These are phyloP conservation scores for Kodamaea derodonti DNA, from an alignment of 1,139 yeast genomes.

Conservation along the genomic window DNA sequence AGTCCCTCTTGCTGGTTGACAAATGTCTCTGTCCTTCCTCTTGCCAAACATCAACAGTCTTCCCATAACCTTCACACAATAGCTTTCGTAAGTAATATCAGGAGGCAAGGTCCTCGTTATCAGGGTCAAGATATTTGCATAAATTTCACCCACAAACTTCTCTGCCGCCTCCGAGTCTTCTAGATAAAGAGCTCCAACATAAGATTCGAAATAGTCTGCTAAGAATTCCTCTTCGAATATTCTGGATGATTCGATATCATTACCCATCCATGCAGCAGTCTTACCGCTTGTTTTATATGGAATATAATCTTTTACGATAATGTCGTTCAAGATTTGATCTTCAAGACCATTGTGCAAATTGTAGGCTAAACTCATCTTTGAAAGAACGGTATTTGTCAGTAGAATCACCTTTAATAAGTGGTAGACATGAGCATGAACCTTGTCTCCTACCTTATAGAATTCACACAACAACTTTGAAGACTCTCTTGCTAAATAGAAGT, in stretches of 20 bases:
- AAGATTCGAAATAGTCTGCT: constrained; percentile 44
- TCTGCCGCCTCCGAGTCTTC: constrained; percentile 40
- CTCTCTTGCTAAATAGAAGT: constrained; percentile 38
- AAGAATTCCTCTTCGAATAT: constrained; percentile 42
- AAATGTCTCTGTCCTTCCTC: no score
- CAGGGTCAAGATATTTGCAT: constrained; percentile 28
- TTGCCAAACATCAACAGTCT: constrained; percentile 12
- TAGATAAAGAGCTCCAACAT: constrained; percentile 41
- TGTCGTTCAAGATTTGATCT: constrained; percentile 20
- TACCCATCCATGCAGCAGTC: constrained; percentile 11
- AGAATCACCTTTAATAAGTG: constrained; percentile 32
- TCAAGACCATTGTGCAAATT: constrained; percentile 33
- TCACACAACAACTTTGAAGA: constrained; percentile 35
- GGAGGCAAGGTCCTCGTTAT: constrained; percentile 18
- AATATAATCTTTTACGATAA: constrained; percentile 12
- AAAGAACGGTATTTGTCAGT: constrained; percentile 39
- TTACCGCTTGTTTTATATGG: constrained; percentile 11
- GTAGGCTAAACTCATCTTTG: constrained; percentile 37
- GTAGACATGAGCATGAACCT: constrained; percentile 23
- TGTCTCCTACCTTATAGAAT: constrained; percentile 17
- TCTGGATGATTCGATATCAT: constrained; percentile 19
- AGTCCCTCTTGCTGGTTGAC: no score
- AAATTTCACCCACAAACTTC: constrained; percentile 31
- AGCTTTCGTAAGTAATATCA: constrained; percentile 14
- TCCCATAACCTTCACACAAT: constrained; percentile 15